These are phyloP conservation scores for Xanthoconium separans DNA, from an alignment of 1,284 basidiomycete genomes.

Conservation along the genomic window DNA sequence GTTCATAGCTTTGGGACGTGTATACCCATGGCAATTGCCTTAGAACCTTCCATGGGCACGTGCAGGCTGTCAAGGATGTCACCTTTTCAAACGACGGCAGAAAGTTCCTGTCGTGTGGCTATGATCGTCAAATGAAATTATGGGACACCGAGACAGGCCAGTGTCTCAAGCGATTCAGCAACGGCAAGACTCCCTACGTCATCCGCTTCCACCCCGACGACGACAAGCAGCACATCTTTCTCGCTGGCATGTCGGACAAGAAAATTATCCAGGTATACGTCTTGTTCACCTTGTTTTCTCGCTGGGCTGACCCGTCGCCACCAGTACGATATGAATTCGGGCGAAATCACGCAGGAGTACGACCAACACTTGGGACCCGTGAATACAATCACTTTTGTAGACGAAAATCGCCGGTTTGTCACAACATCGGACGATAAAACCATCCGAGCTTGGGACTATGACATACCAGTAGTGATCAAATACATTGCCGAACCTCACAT, in stretches of 20 bases:
- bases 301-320: constrained; percentile 8
- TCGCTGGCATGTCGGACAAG: constrained; percentile 99
- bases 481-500: constrained; percentile 99
- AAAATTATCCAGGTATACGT: constrained; percentile 90
- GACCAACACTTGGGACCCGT: constrained; percentile 98
- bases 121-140: constrained; percentile 96
- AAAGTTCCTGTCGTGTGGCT: constrained; percentile 89
- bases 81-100: constrained; percentile 92
- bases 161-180: constrained; percentile 93
- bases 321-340: constrained; percentile 92
- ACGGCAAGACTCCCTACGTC: constrained; percentile 96
- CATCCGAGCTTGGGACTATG: constrained; percentile 97
- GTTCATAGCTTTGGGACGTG: constrained; percentile 90
- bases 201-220: constrained; percentile 94
- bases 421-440: constrained; percentile 99
- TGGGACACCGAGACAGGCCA: constrained; percentile 99
- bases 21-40: constrained; percentile 97
- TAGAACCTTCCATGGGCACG: constrained; percentile 96
- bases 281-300: neutral
- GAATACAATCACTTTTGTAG: constrained; percentile 98
- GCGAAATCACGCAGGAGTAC: constrained; percentile 97
- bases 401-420: constrained; percentile 95
- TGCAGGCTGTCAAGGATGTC: constrained; percentile 95
- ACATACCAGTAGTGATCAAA: constrained; percentile 99
- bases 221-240: constrained; percentile 94